Base-by-base conservation (phyloP, 805 yeast species). In the Isabelozyma heimii region DNA sequence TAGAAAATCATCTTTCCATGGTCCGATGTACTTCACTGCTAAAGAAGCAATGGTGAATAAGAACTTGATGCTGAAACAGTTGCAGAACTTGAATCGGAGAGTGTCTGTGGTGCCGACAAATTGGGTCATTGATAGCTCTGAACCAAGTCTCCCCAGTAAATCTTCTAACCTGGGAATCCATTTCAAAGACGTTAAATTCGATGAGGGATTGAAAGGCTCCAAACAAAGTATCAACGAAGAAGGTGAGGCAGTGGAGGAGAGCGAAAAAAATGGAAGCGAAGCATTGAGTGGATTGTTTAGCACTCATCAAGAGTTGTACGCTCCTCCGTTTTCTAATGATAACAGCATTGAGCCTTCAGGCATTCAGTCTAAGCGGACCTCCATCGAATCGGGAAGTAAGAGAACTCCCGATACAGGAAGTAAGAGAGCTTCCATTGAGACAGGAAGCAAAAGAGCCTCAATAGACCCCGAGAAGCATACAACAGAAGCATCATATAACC, bases 291-390 rank as follows among this genome's bases (percentile, higher is more conserved):
- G 67, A 15, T 52, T 72, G 30, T 62, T 68, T 33, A 38, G 59
- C 1, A 61, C 65, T 5, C 77, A 72, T 49, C 76, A 73, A 43
- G 60, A 61, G 43, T 55, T 72, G 2, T 69, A 56, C 44, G 58
- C 53, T 9, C 55, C 60, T 8, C 17, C 40, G 5, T 14, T 37
- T 37, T 37, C 35, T 30, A 4, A 30, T 30, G 35, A 30, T 8
- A 30, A 7, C n/a, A 30, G 5, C n/a, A 30, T 30, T 30, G 35
- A 30, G 35, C 35, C 35, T 30, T 4, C 10, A 10, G 8, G 10
- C 8, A 30, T 4, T 13, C 35, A 30, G 35, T 9, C 35, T 13
- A 30, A 30, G n/a, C 5, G 35, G n/a, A 30, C 35, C 10, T 30
- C 35, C 6, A 6, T 20, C 24, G 24, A 20, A 6, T 20, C 24